Evolutionary conservation across 768 basidiomycete genomes (phyloP).

Genomic region (Lactifluus echinatus): DNA sequence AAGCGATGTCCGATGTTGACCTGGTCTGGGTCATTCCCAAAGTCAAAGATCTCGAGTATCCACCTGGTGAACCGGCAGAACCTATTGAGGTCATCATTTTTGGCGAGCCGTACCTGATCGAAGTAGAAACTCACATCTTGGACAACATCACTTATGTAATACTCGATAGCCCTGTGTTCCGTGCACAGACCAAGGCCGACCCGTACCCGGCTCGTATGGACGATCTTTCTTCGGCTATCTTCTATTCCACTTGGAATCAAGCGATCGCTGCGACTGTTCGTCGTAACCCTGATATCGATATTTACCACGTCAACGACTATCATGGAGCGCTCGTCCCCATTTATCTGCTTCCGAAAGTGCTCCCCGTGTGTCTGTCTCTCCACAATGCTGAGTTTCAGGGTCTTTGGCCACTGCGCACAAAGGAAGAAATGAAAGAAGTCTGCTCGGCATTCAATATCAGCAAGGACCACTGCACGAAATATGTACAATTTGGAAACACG

Average conservation of each 20-base stretch:
- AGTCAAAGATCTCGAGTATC: slow-evolving; percentile 91
- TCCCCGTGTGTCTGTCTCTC: slow-evolving; percentile 84
- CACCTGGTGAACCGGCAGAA: slow-evolving; percentile 82
- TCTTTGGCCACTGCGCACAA: slow-evolving; percentile 91
- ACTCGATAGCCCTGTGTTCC: slow-evolving; percentile 92
- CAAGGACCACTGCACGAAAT: slow-evolving; percentile 93
- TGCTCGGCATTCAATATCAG: slow-evolving; percentile 97
- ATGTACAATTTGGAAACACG: slow-evolving; percentile 96
- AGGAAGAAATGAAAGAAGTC: slow-evolving; percentile 98
- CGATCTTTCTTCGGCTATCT: slow-evolving; percentile 91
- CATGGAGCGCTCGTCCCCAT: slow-evolving; percentile 88
- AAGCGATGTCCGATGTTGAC: slow-evolving; percentile 96
- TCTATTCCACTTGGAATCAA: slow-evolving; percentile 98
- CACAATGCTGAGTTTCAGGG: slow-evolving; percentile 99
- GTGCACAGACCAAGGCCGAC: slow-evolving; percentile 91
- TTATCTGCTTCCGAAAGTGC: slow-evolving; percentile 84
- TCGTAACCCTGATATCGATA: slow-evolving; percentile 77
- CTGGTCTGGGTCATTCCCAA: slow-evolving; percentile 91
- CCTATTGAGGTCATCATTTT: slow-evolving; percentile 97
- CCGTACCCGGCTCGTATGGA: slow-evolving; percentile 98
- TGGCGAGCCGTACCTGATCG: slow-evolving; percentile 90
- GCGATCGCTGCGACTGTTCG: slow-evolving; percentile 89
- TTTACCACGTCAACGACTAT: slow-evolving; percentile 94
- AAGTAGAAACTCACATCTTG: slow-evolving; percentile 86
- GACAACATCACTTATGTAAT: slow-evolving; percentile 96